Evolutionary conservation across 495 filamentous ascomycete genomes (phyloP).

Genomic region (Aspergillus ellipticus): DNA sequence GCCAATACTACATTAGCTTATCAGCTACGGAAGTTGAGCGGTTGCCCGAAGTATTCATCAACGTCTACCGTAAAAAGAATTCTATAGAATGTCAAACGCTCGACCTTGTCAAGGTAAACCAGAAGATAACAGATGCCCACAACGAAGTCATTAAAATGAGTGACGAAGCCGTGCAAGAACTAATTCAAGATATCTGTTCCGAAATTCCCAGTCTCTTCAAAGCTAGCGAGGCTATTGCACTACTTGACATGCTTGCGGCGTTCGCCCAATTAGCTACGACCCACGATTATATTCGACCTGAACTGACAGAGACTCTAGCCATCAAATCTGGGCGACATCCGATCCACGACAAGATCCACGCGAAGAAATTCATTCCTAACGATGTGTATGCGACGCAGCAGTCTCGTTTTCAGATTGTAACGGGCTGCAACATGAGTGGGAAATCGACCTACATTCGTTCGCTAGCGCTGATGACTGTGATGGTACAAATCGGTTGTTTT

Average conservation of each 20-base stretch:
- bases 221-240: conserved; percentile 80
- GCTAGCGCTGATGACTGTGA: conserved; percentile 77
- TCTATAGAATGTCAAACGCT: conserved; percentile 83
- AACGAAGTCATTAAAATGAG: conserved; percentile 78
- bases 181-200: conserved; percentile 62
- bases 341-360: conserved; percentile 70
- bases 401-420: conserved; percentile 85
- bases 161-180: conserved; percentile 59
- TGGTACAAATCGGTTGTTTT: conserved; percentile 92
- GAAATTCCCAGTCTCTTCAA: conserved; percentile 70
- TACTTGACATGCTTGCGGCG: conserved; percentile 85
- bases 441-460: conserved; percentile 93
- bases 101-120: conserved; percentile 72
- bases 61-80: conserved; percentile 66
- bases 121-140: conserved; percentile 71
- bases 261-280: conserved; percentile 76
- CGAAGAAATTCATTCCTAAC: conserved; percentile 73
- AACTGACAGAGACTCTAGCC: conserved; percentile 68
- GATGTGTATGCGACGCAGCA: conserved; percentile 79
- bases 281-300: conserved; percentile 77
- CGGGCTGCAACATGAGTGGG: conserved; percentile 98
- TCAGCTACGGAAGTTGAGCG: conserved; percentile 57
- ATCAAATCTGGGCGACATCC: conserved; percentile 83
- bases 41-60: conserved; percentile 73
- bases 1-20: conserved; percentile 79